Percentiles rank a stretch among this genome's conserved stretches.
These are phyloP conservation scores for Pythium insidiosum DNA, from an alignment of 352 stramenopile species.

Conservation along the genomic window DNA sequence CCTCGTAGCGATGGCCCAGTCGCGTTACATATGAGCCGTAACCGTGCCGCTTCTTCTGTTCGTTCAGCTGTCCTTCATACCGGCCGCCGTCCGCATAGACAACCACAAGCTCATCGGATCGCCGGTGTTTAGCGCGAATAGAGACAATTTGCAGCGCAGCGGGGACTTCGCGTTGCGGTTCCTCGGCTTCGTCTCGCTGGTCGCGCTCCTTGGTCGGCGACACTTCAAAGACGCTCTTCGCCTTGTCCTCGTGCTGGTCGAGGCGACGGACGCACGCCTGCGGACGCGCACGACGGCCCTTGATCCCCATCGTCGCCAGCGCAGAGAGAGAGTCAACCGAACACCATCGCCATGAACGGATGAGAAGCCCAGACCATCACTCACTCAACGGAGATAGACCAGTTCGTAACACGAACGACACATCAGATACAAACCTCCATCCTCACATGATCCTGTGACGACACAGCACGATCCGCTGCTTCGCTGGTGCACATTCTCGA, in stretches of 20 bases:
- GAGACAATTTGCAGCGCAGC: slow-evolving; percentile 36
- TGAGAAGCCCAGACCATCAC: slow-evolving; percentile 15
- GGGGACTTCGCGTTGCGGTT: slow-evolving; percentile 10
- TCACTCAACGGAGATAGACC: neutral
- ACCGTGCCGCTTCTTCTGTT: slow-evolving; percentile 46
- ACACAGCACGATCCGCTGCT: too few species aligned
- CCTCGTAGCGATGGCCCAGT: slow-evolving; percentile 66
- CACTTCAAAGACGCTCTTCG: too few species aligned
- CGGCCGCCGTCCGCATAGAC: slow-evolving; percentile 63
- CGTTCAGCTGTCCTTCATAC: slow-evolving; percentile 51
- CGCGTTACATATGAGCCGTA: slow-evolving; percentile 42
- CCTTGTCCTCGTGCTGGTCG: slow-evolving; percentile 12
- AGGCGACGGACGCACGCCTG: slow-evolving; percentile 10
- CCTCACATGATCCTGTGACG: too few species aligned
- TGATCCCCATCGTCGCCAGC: slow-evolving; percentile 79
- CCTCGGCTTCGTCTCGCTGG: too few species aligned
- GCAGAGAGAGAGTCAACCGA: too few species aligned
- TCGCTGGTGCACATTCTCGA: slow-evolving; percentile 18
- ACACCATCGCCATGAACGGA: too few species aligned
- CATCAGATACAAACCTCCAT: too few species aligned
- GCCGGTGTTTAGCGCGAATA: slow-evolving; percentile 31
- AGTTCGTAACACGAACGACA: slow-evolving; percentile 2
- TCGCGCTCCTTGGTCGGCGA: too few species aligned
- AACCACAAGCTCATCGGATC: slow-evolving; percentile 18
- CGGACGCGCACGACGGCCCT: slow-evolving; percentile 30